These are phyloP conservation scores for Chaetomium cochliodes DNA, from an alignment of 495 filamentous ascomycete genomes.

Conservation along the genomic window DNA sequence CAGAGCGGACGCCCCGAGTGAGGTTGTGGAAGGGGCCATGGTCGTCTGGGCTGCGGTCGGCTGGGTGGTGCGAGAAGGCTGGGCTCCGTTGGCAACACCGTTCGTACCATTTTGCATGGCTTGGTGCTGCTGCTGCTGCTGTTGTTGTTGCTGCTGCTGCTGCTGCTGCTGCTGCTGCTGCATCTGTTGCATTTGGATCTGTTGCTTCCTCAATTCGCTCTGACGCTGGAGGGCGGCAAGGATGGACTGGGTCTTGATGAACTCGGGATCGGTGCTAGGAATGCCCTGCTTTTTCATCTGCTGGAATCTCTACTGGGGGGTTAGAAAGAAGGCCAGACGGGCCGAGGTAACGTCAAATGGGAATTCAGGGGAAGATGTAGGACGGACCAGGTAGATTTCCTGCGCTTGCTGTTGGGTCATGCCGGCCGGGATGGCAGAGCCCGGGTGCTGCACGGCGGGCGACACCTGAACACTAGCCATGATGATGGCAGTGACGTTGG, in stretches of 20 bases:
- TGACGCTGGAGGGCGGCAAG: conserved; percentile 66
- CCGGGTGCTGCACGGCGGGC: conserved; percentile 61
- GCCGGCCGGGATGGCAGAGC: conserved; percentile 54
- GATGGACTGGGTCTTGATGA: conserved; percentile 67
- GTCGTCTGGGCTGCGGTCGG: conserved; percentile 34
- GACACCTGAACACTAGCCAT: conserved; percentile 80
- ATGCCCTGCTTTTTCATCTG: conserved; percentile 78
- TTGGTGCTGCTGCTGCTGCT: conserved; percentile 41
- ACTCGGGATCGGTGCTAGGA: conserved; percentile 73
- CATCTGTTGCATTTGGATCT: conserved; percentile 48
- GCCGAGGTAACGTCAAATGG: conserved; percentile 1
- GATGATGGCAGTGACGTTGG: conserved; percentile 34
- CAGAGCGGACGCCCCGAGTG: conserved; percentile 39
- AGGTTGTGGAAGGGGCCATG: conserved; percentile 33
- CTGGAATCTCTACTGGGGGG: conserved; percentile 64
- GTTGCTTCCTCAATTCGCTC: conserved; percentile 50
- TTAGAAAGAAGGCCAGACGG: conserved; percentile 12
- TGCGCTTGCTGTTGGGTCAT: conserved; percentile 61
- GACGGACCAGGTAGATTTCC: conserved; percentile 59
- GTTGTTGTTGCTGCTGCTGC: conserved; percentile 35
- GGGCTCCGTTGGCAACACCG: conserved; percentile 50
- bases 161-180: conserved; percentile 42
- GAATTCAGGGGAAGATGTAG: conserved; percentile 6
- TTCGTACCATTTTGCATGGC: conserved; percentile 44
- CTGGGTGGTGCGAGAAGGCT: conserved; percentile 37